Base-by-base conservation (phyloP, 1,284 basidiomycete genomes). In the Ceratobasidium theobromae region DNA sequence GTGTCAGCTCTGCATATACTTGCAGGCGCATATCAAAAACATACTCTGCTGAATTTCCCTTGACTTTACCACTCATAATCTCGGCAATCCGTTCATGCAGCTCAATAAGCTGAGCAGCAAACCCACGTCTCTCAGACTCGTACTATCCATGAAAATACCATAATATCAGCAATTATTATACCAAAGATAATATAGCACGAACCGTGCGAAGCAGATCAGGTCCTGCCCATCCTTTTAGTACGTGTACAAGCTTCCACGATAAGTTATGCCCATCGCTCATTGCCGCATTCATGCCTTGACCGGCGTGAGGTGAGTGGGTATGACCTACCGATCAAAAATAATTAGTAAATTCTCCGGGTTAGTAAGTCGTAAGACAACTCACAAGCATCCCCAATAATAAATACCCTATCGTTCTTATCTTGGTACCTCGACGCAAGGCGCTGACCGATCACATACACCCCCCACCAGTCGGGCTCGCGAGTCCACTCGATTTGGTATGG, bases 381-480 rank as follows among this genome's bases (percentile, higher is more conserved):
- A 65, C 68, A 73, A 9, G 74, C 74, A 66, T 75, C 75, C 1
- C 75, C 75, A 2, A 68, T 69, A n/a, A 75, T 72, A 49, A 75
- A 75, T 2, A 75, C 69, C 21, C 71, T 67, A 28, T 91, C 84
- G 21, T 72, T 67, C 11, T 71, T 40, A 35, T 67, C 57, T 28
- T 74, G 73, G 58, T 73, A 76, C 25, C 60, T 71, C 4, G 71
- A 66, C 0, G 74, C 75, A 16, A 76, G 72, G n/a, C 71, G 69
- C 49, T 75, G 75, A 0, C 72, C 71, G 43, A 74, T 74, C 11
- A 67, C 52, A 38, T 60, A 67, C 0, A 60, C 54, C n/a, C 46
- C 90, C 86, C 86, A 93, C 91, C 91, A 93, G 41, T 90, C 84
- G 23, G 88, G 79, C 16, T 77, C 75, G 18, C 84, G 78, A 2